A percentile compares a stretch with the other conserved stretches of the same genome.
phyloP scores from a whole-genome alignment of 1,284 basidiomycete genomes.

The Pseudozyma thailandica region DNA sequence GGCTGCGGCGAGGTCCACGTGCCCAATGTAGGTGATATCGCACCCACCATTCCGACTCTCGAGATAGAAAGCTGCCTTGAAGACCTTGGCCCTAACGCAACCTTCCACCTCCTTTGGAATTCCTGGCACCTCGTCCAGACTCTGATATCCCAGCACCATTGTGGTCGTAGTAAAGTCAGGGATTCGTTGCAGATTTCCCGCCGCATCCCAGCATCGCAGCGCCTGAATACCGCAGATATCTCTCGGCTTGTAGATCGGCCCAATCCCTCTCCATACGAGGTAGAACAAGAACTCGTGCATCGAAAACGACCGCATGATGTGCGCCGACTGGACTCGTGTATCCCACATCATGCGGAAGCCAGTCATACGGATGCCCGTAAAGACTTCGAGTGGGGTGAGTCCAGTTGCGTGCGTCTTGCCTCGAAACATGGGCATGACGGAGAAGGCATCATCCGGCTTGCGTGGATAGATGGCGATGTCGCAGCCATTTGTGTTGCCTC shows the following conservation, averaged over 20 bases:
- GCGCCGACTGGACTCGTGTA: slow-evolving; percentile 46
- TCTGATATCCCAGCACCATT: slow-evolving; percentile 45
- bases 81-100: slow-evolving; percentile 46
- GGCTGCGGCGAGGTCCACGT: slow-evolving; percentile 35
- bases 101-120: slow-evolving; percentile 40
- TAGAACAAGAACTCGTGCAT: slow-evolving; percentile 58
- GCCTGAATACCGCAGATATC: slow-evolving; percentile 52
- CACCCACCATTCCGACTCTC: slow-evolving; percentile 39
- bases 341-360: slow-evolving; percentile 58
- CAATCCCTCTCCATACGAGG: slow-evolving; percentile 53
- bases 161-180: slow-evolving; percentile 38
- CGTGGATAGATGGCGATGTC: slow-evolving; percentile 33
- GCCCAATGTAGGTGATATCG: slow-evolving; percentile 51
- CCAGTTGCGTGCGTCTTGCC: slow-evolving; percentile 37
- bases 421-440: slow-evolving; percentile 44
- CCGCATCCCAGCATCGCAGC: slow-evolving; percentile 37
- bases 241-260: slow-evolving; percentile 50
- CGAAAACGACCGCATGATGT: slow-evolving; percentile 45
- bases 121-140: slow-evolving; percentile 37
- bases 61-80: slow-evolving; percentile 48
- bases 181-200: slow-evolving; percentile 28
- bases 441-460: slow-evolving; percentile 32
- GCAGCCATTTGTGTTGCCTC: slow-evolving; percentile 19
- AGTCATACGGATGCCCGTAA: slow-evolving; percentile 49
- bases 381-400: slow-evolving; percentile 49